Evolutionary conservation across 163 green algal genomes (phyloP).

Genomic region (Scenedesmus sp.): DNA sequence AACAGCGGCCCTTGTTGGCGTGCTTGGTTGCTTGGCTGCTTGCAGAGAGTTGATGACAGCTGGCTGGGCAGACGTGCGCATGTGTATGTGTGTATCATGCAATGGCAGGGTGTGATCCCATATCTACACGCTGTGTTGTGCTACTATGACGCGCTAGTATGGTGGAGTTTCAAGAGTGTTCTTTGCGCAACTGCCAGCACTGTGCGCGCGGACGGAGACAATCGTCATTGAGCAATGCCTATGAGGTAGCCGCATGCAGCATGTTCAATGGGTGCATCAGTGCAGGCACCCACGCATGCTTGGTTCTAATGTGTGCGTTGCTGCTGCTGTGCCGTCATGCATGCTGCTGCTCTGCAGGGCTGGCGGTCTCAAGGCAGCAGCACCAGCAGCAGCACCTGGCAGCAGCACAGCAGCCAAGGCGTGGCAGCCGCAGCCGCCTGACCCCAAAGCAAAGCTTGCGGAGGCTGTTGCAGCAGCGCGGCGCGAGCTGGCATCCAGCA

Average conservation of each 20-base stretch:
- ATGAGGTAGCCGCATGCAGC: no score
- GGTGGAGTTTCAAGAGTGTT: no score
- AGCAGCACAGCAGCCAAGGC: conserved; percentile 11
- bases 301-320: neutral
- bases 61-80: no score
- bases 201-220: no score
- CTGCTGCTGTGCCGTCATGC: neutral
- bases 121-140: no score
- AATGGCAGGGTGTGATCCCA: no score
- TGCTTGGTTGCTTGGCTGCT: neutral
- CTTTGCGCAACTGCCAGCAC: no score
- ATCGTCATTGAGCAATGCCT: no score
- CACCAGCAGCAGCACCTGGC: conserved; percentile 1
- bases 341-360: neutral
- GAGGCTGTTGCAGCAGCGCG: conserved; percentile 51
- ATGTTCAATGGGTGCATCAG: no score
- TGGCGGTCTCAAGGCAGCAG: neutral
- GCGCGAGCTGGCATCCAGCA: conserved; percentile 31
- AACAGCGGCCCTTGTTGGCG: neutral
- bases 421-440: conserved; percentile 24
- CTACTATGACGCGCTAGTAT: no score
- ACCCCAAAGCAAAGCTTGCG: conserved; percentile 54
- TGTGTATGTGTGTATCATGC: no score
- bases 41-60: no score
- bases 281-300: neutral